These are phyloP conservation scores for Agrocybe chaxingu DNA, from an alignment of 768 basidiomycete genomes.

Conservation along the genomic window DNA sequence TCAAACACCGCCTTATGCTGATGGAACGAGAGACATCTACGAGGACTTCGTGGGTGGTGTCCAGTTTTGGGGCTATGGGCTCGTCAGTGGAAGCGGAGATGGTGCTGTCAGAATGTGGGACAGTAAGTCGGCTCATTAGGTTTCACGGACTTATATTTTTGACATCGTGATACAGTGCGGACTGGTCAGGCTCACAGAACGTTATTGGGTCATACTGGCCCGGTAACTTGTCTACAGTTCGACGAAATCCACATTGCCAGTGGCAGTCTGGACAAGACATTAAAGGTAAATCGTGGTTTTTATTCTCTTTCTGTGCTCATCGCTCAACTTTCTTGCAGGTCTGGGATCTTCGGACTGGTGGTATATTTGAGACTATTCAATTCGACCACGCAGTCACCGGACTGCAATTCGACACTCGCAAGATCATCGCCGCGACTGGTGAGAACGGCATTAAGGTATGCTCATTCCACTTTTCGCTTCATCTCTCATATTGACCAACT, in stretches of 20 bases:
- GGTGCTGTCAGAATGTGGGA: constrained; percentile 99
- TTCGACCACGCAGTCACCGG: constrained; percentile 90
- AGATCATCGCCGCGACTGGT: constrained; percentile 88
- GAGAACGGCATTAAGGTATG: constrained; percentile 89
- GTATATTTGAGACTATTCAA: constrained; percentile 82
- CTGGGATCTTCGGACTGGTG: constrained; percentile 94
- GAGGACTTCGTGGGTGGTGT: constrained; percentile 97
- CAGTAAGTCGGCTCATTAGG: constrained; percentile 55
- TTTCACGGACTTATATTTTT: background rate
- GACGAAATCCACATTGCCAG: constrained; percentile 93
- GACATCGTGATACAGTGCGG: constrained; percentile 60
- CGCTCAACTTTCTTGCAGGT: constrained; percentile 47
- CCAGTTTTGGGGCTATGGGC: constrained; percentile 98
- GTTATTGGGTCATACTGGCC: constrained; percentile 86
- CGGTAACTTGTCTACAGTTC: constrained; percentile 93
- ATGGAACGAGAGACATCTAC: constrained; percentile 93
- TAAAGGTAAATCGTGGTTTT: constrained; percentile 57
- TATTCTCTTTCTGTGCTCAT: background rate
- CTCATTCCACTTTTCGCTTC: background rate
- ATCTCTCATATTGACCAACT: constrained; percentile 1
- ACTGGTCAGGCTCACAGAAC: constrained; percentile 97
- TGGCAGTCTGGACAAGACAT: constrained; percentile 90
- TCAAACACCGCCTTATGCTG: constrained; percentile 83
- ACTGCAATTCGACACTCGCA: constrained; percentile 92
- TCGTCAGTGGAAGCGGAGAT: constrained; percentile 96